Conservation (phyloP, 176 grass and related monocot genomes). For the Cymbopogon citratus region DNA sequence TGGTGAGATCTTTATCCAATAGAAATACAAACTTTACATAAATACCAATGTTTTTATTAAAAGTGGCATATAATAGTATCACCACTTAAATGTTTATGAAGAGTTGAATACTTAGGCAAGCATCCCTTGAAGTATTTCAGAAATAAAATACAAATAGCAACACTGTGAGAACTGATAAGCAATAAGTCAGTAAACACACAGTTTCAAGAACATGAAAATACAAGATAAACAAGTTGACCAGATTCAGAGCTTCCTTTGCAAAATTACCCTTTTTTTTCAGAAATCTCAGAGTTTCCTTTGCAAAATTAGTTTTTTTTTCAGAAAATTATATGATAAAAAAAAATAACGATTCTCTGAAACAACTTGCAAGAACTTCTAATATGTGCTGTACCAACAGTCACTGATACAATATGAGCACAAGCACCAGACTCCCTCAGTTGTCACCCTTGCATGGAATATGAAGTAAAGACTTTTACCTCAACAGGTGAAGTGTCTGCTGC, state of each 20-base stretch:
- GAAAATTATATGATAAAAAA: constrained; percentile 4
- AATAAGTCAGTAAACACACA: background rate
- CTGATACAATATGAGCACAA: constrained; percentile 6
- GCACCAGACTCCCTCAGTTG: background rate
- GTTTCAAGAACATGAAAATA: constrained; percentile 7
- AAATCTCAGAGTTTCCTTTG: background rate
- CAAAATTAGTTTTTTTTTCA: constrained; percentile 9
- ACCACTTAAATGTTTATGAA: background rate
- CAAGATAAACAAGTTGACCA: constrained; percentile 10
- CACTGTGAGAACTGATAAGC: background rate
- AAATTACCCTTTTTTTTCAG: constrained; percentile 13
- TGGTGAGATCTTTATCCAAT: constrained; percentile 10
- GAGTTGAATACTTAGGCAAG: background rate
- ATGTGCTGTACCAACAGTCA: background rate
- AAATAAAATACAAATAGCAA: constrained; percentile 1
- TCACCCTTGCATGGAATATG: background rate
- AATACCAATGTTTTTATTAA: constrained; percentile 11
- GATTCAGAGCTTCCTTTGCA: constrained; percentile 20
- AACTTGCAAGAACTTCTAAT: background rate
- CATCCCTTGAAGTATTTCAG: background rate
- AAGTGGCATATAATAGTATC: background rate
- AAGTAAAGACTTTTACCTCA: constrained; percentile 52
- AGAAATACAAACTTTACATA: background rate
- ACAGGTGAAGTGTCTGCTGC: constrained; percentile 68
- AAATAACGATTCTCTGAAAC: background rate